Evolutionary conservation across 148 eudicot species (phyloP).

Genomic region (Rhododendron griersonianum): DNA sequence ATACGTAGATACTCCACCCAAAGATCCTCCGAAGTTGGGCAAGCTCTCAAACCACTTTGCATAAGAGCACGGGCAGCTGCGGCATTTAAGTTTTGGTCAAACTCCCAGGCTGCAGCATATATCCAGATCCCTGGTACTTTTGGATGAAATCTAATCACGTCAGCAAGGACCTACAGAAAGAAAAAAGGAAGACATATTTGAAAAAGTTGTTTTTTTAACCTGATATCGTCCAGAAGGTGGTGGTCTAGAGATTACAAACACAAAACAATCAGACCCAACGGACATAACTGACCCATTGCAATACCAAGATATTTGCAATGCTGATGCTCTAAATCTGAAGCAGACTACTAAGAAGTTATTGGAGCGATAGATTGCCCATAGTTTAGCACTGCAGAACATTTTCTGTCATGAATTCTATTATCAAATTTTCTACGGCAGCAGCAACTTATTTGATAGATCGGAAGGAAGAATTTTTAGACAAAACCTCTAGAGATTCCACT

Average conservation of each 20-base stretch:
- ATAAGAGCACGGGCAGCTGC: constrained; percentile 72
- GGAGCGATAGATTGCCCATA: not conserved
- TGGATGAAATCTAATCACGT: constrained; percentile 76
- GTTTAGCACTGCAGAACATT: not conserved
- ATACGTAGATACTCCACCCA: constrained; percentile 91
- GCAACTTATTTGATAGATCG: not conserved
- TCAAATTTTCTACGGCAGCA: not conserved
- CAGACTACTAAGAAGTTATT: not conserved
- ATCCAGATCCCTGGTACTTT: constrained; percentile 90
- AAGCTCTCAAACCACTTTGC: constrained; percentile 81
- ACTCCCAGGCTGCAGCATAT: constrained; percentile 95
- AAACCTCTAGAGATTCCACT: not conserved
- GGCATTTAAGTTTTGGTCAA: constrained; percentile 72
- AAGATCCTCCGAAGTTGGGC: constrained; percentile 87
- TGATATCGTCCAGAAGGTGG: not conserved
- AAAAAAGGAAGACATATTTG: not conserved
- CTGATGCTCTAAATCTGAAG: not conserved
- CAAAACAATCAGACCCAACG: not conserved
- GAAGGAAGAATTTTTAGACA: not conserved
- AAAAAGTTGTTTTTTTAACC: not conserved
- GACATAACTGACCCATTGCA: not conserved
- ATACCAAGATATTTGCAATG: not conserved
- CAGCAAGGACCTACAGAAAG: constrained; percentile 60
- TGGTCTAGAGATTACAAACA: not conserved
- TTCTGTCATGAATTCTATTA: not conserved